Conservation (phyloP, 73 alveolate genomes). For the Vitrella brassicaformis region DNA sequence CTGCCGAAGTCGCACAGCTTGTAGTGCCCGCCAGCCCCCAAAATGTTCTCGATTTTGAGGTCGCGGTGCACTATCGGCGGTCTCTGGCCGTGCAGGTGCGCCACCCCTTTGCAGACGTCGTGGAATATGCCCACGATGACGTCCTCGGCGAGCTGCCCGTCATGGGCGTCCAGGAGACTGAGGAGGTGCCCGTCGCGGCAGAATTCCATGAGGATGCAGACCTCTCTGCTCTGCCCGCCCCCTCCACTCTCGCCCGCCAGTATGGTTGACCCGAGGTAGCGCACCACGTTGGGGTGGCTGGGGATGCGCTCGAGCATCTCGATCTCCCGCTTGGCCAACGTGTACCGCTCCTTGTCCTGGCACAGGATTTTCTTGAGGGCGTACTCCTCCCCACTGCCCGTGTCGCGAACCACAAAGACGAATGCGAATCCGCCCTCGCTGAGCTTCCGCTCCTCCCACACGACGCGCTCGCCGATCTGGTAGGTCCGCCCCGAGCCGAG, state of each 20-base stretch:
- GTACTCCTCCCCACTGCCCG: constrained; percentile 34
- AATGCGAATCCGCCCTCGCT: constrained; percentile 84
- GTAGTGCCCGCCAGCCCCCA: constrained; percentile 2
- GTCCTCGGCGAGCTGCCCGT: constrained; percentile 43
- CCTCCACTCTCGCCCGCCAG: too few relatives aligned
- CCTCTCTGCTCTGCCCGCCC: constrained; percentile 29
- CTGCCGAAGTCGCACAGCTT: constrained; percentile 65
- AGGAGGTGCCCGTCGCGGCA: constrained; percentile 62
- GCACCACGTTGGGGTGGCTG: background rate
- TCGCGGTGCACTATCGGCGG: constrained; percentile 64
- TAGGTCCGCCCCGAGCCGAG: background rate
- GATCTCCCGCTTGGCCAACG: constrained; percentile 15
- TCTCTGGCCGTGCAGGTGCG: constrained; percentile 52
- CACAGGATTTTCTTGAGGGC: constrained; percentile 66
- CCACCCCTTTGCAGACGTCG: constrained; percentile 40
- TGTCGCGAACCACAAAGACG: constrained; percentile 59
- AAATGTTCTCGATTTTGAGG: constrained; percentile 44
- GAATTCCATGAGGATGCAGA: constrained; percentile 48
- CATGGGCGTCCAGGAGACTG: constrained; percentile 45
- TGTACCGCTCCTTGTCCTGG: constrained; percentile 16
- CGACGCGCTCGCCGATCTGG: constrained; percentile 16
- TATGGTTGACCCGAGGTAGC: background rate
- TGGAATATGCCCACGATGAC: constrained; percentile 6
- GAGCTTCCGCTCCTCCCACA: constrained; percentile 37
- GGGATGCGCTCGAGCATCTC: constrained; percentile 24